phyloP scores from a whole-genome alignment of 2,329 filamentous ascomycete species.

The Coniella lustricola region DNA sequence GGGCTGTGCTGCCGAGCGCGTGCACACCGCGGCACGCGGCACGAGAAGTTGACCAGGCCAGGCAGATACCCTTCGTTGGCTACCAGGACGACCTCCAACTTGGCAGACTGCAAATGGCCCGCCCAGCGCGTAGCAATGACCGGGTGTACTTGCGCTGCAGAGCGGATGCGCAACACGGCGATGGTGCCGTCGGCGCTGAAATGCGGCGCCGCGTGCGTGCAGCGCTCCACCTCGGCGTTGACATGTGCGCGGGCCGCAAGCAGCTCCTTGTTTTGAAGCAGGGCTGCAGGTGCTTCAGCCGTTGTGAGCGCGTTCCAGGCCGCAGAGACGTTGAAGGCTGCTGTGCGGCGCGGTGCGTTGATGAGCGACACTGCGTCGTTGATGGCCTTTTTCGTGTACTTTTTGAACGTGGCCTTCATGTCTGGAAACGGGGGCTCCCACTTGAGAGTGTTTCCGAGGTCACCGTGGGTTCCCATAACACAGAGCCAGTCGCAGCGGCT shows the following conservation, averaged over 20 bases:
- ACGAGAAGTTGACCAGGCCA: constrained; percentile 60
- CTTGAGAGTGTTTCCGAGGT: constrained; percentile 57
- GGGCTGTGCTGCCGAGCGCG: constrained; percentile 37
- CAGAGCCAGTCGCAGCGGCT: constrained; percentile 53
- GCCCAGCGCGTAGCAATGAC: constrained; percentile 63
- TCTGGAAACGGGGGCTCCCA: constrained; percentile 62
- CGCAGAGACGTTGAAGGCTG: constrained; percentile 50
- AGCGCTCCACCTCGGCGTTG: constrained; percentile 52
- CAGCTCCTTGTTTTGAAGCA: constrained; percentile 43
- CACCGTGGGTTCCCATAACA: constrained; percentile 58
- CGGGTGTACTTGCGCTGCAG: constrained; percentile 56
- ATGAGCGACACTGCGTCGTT: constrained; percentile 57
- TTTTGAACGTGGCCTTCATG: constrained; percentile 54
- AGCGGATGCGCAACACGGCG: constrained; percentile 55
- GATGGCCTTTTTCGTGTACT: constrained; percentile 52
- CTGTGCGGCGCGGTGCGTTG: constrained; percentile 58
- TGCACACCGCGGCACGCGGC: constrained; percentile 52
- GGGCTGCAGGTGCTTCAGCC: constrained; percentile 41
- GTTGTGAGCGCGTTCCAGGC: constrained; percentile 54
- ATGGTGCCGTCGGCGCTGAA: constrained; percentile 57
- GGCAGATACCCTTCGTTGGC: constrained; percentile 61
- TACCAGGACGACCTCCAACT: constrained; percentile 57
- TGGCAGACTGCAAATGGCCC: constrained; percentile 49
- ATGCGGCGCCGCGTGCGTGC: constrained; percentile 54
- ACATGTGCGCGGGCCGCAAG: constrained; percentile 51